Conservation (phyloP, 2,329 filamentous ascomycete genomes). For the Cryphonectria carpinicola region DNA sequence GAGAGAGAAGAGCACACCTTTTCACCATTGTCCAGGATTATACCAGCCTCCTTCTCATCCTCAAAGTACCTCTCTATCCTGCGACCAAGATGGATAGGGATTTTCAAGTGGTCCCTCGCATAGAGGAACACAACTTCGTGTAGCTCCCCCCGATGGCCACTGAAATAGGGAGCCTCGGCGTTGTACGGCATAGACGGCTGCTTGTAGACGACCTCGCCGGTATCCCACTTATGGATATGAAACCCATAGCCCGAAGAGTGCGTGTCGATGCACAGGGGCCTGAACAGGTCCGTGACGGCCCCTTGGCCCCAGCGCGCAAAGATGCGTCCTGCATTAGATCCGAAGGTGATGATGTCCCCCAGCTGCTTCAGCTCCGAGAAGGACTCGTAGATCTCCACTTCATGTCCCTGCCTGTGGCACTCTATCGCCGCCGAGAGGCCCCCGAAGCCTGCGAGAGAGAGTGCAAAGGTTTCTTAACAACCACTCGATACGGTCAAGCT, state of each 20-base stretch:
- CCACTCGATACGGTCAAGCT: too few relatives aligned
- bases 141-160: slow-evolving; percentile 64
- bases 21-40: slow-evolving; percentile 53
- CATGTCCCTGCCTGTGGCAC: slow-evolving; percentile 63
- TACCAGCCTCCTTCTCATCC: slow-evolving; percentile 52
- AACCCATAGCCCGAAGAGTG: slow-evolving; percentile 54
- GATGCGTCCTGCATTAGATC: slow-evolving; percentile 63
- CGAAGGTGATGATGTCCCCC: slow-evolving; percentile 66
- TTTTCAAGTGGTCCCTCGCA: slow-evolving; percentile 55
- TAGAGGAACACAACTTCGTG: slow-evolving; percentile 63
- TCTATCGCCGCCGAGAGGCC: slow-evolving; percentile 66
- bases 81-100: slow-evolving; percentile 59
- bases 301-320: slow-evolving; percentile 61
- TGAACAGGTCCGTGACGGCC: slow-evolving; percentile 49
- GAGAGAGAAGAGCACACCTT: slow-evolving; percentile 52
- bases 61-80: slow-evolving; percentile 59
- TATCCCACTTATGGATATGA: slow-evolving; percentile 64
- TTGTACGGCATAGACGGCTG: slow-evolving; percentile 51
- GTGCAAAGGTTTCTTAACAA: background rate
- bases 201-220: slow-evolving; percentile 62
- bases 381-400: slow-evolving; percentile 62
- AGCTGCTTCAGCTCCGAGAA: slow-evolving; percentile 61
- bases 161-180: slow-evolving; percentile 57
- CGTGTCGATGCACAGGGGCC: slow-evolving; percentile 56
- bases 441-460: slow-evolving; percentile 52